Base-by-base conservation (phyloP, 805 yeast genomes). In the Yamadazyma paraphyllophila region DNA sequence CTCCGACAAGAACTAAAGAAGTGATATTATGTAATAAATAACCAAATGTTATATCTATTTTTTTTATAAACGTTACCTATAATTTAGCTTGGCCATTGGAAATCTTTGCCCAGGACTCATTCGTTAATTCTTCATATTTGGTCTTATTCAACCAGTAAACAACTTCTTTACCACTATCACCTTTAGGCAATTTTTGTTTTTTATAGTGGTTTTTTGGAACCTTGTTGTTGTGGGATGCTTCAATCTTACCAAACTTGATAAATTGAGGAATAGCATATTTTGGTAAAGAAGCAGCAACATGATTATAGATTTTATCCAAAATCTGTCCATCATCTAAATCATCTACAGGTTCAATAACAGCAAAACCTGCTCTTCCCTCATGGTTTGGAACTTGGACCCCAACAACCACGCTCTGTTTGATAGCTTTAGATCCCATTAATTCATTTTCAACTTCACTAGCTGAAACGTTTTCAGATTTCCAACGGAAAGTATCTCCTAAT, bases 381-480 rank as follows among this genome's bases (percentile, higher is more conserved):
- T 91, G 95, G 44, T 82, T 76, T 4, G 92, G 94, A 8, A 91
- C 84, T 59, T 77, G 77, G 3, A 85, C 83, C 31, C 97, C 97
- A 43, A 94, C 97, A 16, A 91, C 96, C 38, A 88, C 90, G 10
- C 84, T 80, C 50, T 85, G 88, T 49, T 76, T 75, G 39, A 85
- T 69, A 4, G 63, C 63, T 37, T 65, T 58, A 4, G 74, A 66
- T 6, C 71, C 71, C 65, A 78, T 74, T 25, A 87, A 65, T 59
- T 82, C 83, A 59, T 84, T 86, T 61, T 92, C 97, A 33, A 91
- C 97, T 67, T 91, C 97, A 29, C 91, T 83, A 11, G 97, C 90
- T 13, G 94, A 82, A 9, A 92, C 97, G 63, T 91, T 91, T 67
- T 91, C 98, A 2, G 96, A 85, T 68, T 89, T 92, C 98, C 98